phyloP scores from a whole-genome alignment of 352 stramenopile species.

The Globisporangium echinulatum region DNA sequence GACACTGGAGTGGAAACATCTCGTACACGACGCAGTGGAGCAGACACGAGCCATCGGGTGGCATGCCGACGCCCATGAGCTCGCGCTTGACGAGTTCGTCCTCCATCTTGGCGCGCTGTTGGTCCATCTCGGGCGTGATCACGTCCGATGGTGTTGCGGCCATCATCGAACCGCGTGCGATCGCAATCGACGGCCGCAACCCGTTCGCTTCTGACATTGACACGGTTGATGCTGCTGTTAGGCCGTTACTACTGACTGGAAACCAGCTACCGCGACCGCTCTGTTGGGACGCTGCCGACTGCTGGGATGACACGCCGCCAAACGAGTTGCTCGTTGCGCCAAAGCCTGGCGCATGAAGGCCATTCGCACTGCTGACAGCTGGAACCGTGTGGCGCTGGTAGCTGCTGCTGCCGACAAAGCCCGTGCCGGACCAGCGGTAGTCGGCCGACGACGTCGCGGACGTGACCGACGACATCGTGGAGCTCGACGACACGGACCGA shows the following conservation, averaged over 20 bases:
- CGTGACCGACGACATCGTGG: conserved; percentile 53
- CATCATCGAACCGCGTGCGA: conserved; percentile 40
- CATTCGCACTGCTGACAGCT: not conserved
- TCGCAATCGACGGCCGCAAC: conserved; percentile 28
- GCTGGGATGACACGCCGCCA: conserved; percentile 15
- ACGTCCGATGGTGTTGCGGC: conserved; percentile 54
- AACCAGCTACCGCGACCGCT: conserved; percentile 49
- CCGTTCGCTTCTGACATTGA: conserved; percentile 5
- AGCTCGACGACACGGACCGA: conserved; percentile 61
- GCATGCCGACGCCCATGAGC: conserved; percentile 73
- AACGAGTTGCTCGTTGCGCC: conserved; percentile 25
- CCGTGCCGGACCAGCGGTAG: conserved; percentile 80
- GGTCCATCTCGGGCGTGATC: conserved; percentile 64
- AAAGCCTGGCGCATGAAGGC: conserved; percentile 10
- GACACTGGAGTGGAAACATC: conserved; percentile 76
- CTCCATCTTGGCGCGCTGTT: conserved; percentile 77
- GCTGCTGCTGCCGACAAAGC: conserved; percentile 62
- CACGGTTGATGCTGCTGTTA: not conserved
- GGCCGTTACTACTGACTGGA: conserved; percentile 20
- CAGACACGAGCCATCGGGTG: conserved; percentile 72
- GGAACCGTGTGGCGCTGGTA: conserved; percentile 39
- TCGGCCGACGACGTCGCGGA: conserved; percentile 41
- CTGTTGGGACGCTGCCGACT: too few species aligned
- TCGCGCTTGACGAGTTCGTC: conserved; percentile 51
- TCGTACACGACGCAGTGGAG: conserved; percentile 84